Base-by-base conservation (phyloP, 805 yeast genomes). In the Zygosaccharomyces rouxii region DNA sequence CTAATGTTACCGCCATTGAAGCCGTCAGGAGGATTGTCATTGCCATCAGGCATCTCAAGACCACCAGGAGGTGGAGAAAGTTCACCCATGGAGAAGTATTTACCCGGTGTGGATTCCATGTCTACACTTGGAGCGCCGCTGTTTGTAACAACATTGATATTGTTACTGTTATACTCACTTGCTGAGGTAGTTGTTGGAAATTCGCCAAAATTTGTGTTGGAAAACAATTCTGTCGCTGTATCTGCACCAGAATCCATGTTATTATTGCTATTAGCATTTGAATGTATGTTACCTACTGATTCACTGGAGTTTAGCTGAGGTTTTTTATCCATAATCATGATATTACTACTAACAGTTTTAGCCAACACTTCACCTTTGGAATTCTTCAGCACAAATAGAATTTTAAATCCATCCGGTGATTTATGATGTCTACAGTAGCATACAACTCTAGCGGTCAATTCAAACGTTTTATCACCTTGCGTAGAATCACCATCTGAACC, bases 351-450 rank as follows among this genome's bases (percentile, higher is more conserved):
- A 6, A 84, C 65, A 18, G 80, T 80, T 57, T 83, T 83, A 5
- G 90, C 97, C 14, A 92, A 75, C 4, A 89, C 74, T 21, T 75
- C 72, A 19, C 83, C 85, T 7, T 72, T 62, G 48, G 72, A 62
- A 64, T 90, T 81, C 52, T 80, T 83, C 43, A 92, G 62, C 3
- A 85, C 79, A 53, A 87, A 80, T 40, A 87, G 68, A 35, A 86
- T 71, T 60, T 80, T 81, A 71, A 90, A 92, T 1, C 99, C 99
- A 35, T 77, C 77, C n/a, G 83, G 72, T 53, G 90, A 96, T 55
- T 82, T 81, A 68, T 94, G 99, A 68, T 94, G 99, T 55, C 98
- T 80, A 70, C 98, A 94, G 66, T 94, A 92, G 68, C 99, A 92
- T 7, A 92, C 92, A 37, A 94, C 80, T 67, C 99, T 79, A 21